A percentile compares a stretch with the other conserved stretches of the same genome.
phyloP scores from a whole-genome alignment of 2,329 filamentous ascomycete species.

The Fonsecaea pugnacius region DNA sequence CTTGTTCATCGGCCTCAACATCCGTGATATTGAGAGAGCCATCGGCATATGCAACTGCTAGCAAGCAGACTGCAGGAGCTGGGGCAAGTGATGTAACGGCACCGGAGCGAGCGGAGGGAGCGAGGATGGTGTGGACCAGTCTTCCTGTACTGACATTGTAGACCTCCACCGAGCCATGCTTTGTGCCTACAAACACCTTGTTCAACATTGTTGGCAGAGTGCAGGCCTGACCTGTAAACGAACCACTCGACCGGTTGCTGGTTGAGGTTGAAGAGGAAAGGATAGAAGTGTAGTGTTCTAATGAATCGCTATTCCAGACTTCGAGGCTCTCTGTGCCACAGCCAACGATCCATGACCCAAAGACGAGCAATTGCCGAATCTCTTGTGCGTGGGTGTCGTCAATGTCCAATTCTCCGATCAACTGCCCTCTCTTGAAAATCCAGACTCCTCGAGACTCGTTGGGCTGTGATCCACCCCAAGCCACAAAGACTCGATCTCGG shows the following conservation, averaged over 20 bases:
- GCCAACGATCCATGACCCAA: conserved; percentile 89
- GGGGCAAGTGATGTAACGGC: conserved; percentile 86
- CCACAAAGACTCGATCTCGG: conserved; percentile 85
- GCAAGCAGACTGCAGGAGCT: conserved; percentile 78
- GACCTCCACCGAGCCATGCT: conserved; percentile 89
- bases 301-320: conserved; percentile 81
- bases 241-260: conserved; percentile 47
- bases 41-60: conserved; percentile 84
- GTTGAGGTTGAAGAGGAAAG: conserved; percentile 50
- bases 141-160: conserved; percentile 96
- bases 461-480: conserved; percentile 71
- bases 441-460: conserved; percentile 72
- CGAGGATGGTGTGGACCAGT: conserved; percentile 85
- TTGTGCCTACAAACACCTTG: conserved; percentile 87
- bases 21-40: conserved; percentile 82
- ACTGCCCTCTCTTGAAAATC: conserved; percentile 90
- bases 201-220: conserved; percentile 95
- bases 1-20: conserved; percentile 73
- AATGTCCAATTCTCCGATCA: conserved; percentile 73
- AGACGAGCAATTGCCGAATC: conserved; percentile 76
- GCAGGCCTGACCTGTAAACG: conserved; percentile 76
- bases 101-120: conserved; percentile 72
- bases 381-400: conserved; percentile 66
- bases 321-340: conserved; percentile 77
- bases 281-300: conserved; percentile 90